Evolutionary conservation across 352 stramenopile species (phyloP).

Genomic region (Phytopythium oedochilum): DNA sequence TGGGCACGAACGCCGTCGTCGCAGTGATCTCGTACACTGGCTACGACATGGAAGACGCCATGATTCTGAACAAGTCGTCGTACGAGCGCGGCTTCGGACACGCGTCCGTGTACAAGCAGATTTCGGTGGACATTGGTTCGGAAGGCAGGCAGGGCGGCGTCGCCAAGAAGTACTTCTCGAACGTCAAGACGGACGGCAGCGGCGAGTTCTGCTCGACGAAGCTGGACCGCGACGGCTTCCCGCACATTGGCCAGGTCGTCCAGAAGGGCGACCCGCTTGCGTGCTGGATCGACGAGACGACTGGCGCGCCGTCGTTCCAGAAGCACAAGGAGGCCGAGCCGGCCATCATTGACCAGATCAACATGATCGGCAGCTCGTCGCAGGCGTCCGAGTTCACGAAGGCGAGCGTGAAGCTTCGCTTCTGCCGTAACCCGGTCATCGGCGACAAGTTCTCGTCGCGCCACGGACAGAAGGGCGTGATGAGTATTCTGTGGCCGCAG

Average conservation of each 20-base stretch:
- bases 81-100: conserved; percentile 98
- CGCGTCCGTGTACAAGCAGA: conserved; percentile 98
- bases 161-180: conserved; percentile 90
- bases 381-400: conserved; percentile 81
- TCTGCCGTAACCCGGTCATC: conserved; percentile 98
- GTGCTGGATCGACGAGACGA: conserved; percentile 95
- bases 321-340: conserved; percentile 99
- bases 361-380: conserved; percentile 70
- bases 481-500: conserved; percentile 99
- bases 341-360: conserved; percentile 96
- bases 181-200: conserved; percentile 82
- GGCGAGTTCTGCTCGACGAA: conserved; percentile 63
- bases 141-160: conserved; percentile 65
- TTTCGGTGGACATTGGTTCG: conserved; percentile 88
- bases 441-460: conserved; percentile 99
- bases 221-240: conserved; percentile 96
- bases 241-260: conserved; percentile 93
- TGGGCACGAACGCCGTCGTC: conserved; percentile 99
- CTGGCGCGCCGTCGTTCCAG: conserved; percentile 82
- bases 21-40: conserved; percentile 99
- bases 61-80: conserved; percentile 99
- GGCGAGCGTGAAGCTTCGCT: conserved; percentile 96
- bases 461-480: conserved; percentile 99
- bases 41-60: conserved; percentile 98
- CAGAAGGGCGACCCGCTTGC: conserved; percentile 95